Base-by-base conservation (phyloP, 257 asterid genomes). In the Scutellaria minor region DNA sequence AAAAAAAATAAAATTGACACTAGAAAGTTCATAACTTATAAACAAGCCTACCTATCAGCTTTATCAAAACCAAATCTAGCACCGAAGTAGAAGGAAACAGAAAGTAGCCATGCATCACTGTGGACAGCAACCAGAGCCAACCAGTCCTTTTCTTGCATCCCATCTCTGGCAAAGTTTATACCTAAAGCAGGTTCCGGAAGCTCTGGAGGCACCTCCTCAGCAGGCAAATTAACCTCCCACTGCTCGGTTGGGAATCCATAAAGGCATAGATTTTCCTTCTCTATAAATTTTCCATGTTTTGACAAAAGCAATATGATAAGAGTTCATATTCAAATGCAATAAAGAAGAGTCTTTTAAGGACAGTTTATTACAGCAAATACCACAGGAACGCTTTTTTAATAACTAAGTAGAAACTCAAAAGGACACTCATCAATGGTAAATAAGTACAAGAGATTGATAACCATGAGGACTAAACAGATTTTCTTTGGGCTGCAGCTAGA, bases 131-230 rank as follows among this genome's bases (percentile, higher is more conserved):
- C 96, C 80, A 90, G 80, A 70, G 95, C 87, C 68, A 88, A 74
- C 96, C 95, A 90, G 78, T 90, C 93, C 79, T 83, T 85, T 71
- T 82, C 90, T 78, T 82, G 88, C 96, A 90, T 90, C 65, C 95
- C 95, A 81, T 88, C 96, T 69, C 95, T 83, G 54, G 95, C 93
- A 82, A 90, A 90, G 84, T 88, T 90, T 40, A 90, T 90, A 42
- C 96, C 96, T 56, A 88, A 75, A 80, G 89, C 92, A 31, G 96
- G 96, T 68, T 90, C 96, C 3, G 96, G 96, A 60, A 88, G 89
- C 90, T 88, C 95, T 2, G 96, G 86, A 53, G 96, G 95, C 80
- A 90, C 93, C 81, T 90, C 95, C 80, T 88, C 95, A 72, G 92
- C 95, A 58, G 93, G 96, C 73, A 88, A 75, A 82, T 80, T 85